Evolutionary conservation across 805 yeast species (phyloP).

Genomic region (Brettanomyces bruxellensis): DNA sequence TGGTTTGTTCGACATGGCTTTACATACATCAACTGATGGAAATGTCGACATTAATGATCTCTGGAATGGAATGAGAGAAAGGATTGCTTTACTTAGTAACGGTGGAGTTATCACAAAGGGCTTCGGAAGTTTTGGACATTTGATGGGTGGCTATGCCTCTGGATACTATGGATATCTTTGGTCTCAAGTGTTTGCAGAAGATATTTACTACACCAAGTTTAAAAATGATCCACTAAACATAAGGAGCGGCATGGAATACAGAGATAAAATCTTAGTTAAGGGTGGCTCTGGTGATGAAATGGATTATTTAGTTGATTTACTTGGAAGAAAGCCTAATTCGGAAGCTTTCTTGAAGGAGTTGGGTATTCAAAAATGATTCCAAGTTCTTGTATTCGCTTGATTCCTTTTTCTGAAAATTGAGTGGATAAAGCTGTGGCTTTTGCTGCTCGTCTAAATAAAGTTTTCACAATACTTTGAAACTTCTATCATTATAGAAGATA

Average conservation of each 20-base stretch:
- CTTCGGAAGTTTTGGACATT: conserved; percentile 70
- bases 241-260: conserved; percentile 52
- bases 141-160: conserved; percentile 78
- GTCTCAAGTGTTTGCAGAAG: conserved; percentile 81
- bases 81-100: conserved; percentile 48
- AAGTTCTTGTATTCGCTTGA: background rate
- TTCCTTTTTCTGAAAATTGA: too few species aligned
- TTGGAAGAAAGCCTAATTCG: conserved; percentile 70
- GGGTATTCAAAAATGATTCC: conserved; percentile 27
- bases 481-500: too few species aligned
- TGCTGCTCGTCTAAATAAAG: too few species aligned
- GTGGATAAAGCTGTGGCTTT: too few species aligned
- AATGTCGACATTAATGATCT: conserved; percentile 41
- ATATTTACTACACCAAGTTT: conserved; percentile 67
- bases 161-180: conserved; percentile 84
- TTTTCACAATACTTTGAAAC: too few species aligned
- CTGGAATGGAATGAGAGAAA: conserved; percentile 63
- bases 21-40: conserved; percentile 44
- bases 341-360: conserved; percentile 66
- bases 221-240: conserved; percentile 58
- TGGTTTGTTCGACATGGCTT: conserved; percentile 65
- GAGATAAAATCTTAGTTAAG: conserved; percentile 57
- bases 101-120: conserved; percentile 55
- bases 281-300: conserved; percentile 71
- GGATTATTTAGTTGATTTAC: conserved; percentile 52